Conservation (phyloP, 2,329 filamentous ascomycete genomes). For the Coniochaeta hoffmannii region DNA sequence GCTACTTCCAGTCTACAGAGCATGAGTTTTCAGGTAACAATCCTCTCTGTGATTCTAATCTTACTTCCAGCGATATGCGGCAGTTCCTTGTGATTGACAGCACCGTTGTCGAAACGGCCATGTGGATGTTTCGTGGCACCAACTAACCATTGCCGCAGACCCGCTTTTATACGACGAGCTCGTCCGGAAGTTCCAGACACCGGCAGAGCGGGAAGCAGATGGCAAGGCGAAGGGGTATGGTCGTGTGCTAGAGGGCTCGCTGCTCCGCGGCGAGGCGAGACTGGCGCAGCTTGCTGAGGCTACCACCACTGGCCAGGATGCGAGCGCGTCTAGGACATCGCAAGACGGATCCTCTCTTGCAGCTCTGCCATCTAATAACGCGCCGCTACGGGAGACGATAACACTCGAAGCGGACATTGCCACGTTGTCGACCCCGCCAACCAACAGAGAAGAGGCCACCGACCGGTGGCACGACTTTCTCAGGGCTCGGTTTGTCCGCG, state of each 20-base stretch:
- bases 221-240: constrained; percentile 70
- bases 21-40: constrained; percentile 49
- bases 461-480: constrained; percentile 67
- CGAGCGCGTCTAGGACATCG: background rate
- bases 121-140: background rate
- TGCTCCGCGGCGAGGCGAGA: constrained; percentile 70
- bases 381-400: background rate
- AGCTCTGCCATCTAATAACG: background rate
- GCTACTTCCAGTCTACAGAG: constrained; percentile 56
- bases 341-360: background rate
- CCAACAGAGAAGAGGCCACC: constrained; percentile 58
- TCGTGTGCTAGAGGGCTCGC: constrained; percentile 68
- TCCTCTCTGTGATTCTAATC: no score
- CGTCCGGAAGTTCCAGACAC: constrained; percentile 68
- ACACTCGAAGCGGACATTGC: constrained; percentile 37
- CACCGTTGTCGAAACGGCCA: no score
- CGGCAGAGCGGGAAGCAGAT: constrained; percentile 66
- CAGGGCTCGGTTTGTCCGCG: constrained; percentile 65
- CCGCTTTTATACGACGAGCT: constrained; percentile 77
- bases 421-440: constrained; percentile 27
- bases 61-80: no score
- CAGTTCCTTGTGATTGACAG: no score
- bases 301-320: constrained; percentile 31
- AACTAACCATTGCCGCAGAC: constrained; percentile 36
- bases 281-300: constrained; percentile 45